Evolutionary conservation across 306 rosid species (phyloP).

Genomic region (Vachellia collinsii): DNA sequence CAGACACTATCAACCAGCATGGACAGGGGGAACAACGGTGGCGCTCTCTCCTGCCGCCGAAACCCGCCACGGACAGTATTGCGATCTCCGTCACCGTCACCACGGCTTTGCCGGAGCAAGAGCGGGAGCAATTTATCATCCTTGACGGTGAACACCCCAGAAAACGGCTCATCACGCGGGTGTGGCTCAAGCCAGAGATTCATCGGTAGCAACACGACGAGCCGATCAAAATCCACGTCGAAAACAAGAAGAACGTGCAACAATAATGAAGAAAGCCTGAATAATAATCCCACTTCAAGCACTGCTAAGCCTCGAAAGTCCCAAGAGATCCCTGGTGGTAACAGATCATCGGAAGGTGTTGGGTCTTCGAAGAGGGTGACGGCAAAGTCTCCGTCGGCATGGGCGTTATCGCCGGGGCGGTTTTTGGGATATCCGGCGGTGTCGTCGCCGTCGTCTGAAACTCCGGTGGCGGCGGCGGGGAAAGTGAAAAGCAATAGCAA

Average conservation of each 20-base stretch:
- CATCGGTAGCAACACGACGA: neutral
- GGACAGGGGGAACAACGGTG: slow-evolving; percentile 43
- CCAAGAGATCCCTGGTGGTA: slow-evolving; percentile 31
- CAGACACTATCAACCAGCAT: slow-evolving; percentile 1
- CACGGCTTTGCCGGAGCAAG: slow-evolving; percentile 53
- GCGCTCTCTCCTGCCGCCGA: slow-evolving; percentile 27
- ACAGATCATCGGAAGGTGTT: neutral
- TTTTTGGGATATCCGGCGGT: slow-evolving; percentile 37
- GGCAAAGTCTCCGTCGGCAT: slow-evolving; percentile 55
- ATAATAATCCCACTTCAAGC: neutral
- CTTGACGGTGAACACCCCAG: slow-evolving; percentile 24
- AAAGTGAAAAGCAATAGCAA: slow-evolving; percentile 14
- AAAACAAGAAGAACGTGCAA: slow-evolving; percentile 45
- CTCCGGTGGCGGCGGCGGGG: neutral
- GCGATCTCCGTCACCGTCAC: slow-evolving; percentile 29
- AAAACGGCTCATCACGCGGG: slow-evolving; percentile 35
- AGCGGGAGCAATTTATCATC: slow-evolving; percentile 40
- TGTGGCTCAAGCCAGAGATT: slow-evolving; percentile 41
- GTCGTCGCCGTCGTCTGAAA: neutral
- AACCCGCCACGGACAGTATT: neutral
- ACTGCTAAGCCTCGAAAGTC: neutral
- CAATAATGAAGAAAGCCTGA: slow-evolving; percentile 28
- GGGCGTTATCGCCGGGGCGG: slow-evolving; percentile 85
- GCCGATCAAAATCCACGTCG: slow-evolving; percentile 56
- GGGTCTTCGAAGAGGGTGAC: slow-evolving; percentile 41